Conservation (phyloP, 176 grass and related monocot genomes). For the Phoenix roebelenii region DNA sequence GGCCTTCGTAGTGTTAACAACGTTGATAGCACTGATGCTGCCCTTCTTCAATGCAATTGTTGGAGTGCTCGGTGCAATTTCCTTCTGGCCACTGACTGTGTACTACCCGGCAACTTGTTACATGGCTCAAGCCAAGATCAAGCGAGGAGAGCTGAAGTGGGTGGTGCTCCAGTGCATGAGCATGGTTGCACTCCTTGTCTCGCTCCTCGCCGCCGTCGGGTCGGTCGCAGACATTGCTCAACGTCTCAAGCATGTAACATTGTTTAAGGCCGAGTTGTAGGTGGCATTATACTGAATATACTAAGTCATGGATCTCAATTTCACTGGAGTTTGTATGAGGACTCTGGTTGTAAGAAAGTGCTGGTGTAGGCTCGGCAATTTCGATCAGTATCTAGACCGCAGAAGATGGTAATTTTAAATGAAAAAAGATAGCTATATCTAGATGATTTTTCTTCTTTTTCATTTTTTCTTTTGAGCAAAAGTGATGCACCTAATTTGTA, state of each 20-base stretch:
- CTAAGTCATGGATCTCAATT: no score
- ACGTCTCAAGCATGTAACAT: conserved; percentile 54
- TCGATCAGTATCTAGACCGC: no score
- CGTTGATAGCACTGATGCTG: conserved; percentile 61
- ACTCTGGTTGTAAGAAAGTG: no score
- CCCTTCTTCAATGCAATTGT: conserved; percentile 95
- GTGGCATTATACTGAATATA: not conserved
- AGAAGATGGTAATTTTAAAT: no score
- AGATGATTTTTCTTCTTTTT: no score
- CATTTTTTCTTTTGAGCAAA: no score
- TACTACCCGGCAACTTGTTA: conserved; percentile 84
- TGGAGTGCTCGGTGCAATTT: conserved; percentile 58
- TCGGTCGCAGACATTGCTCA: conserved; percentile 66
- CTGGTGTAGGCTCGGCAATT: no score
- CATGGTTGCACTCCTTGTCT: conserved; percentile 46
- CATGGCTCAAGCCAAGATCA: conserved; percentile 64
- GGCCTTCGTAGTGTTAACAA: conserved; percentile 47
- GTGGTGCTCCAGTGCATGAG: conserved; percentile 62
- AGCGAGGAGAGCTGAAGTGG: conserved; percentile 46
- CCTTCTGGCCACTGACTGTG: conserved; percentile 81
- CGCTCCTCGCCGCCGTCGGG: conserved; percentile 58
- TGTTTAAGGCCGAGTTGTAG: conserved; percentile 72
- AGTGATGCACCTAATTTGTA: no score
- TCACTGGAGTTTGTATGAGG: no score
- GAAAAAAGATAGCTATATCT: no score